These are phyloP conservation scores for Pseudocercospora fuligena DNA, from an alignment of 2,329 filamentous ascomycete species.

Conservation along the genomic window DNA sequence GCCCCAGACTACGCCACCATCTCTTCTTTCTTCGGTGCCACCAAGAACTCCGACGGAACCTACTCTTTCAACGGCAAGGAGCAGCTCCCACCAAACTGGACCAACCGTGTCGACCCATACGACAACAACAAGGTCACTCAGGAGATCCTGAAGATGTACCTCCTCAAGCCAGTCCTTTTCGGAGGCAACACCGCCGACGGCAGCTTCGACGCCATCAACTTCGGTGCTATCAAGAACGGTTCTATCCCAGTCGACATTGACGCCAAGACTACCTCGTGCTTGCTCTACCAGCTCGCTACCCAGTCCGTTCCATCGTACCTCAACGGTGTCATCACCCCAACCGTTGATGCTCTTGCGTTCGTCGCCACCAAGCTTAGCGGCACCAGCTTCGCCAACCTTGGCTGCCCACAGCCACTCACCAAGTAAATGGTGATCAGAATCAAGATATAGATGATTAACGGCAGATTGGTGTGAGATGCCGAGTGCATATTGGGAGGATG, in stretches of 20 bases:
- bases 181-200: slow-evolving; percentile 24
- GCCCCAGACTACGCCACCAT: slow-evolving; percentile 44
- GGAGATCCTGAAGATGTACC: slow-evolving; percentile 50
- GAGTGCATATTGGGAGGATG: background rate
- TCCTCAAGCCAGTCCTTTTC: slow-evolving; percentile 43
- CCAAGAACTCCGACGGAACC: slow-evolving; percentile 44
- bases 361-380: slow-evolving; percentile 37
- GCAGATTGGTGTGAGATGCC: slow-evolving; percentile 47
- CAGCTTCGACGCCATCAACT: slow-evolving; percentile 37
- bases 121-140: slow-evolving; percentile 41
- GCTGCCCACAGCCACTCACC: slow-evolving; percentile 41
- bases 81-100: slow-evolving; percentile 50
- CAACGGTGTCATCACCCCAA: slow-evolving; percentile 46
- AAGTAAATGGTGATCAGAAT: slow-evolving; percentile 1
- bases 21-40: slow-evolving; percentile 48
- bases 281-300: slow-evolving; percentile 52
- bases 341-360: slow-evolving; percentile 43
- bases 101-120: slow-evolving; percentile 42
- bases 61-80: slow-evolving; percentile 48
- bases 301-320: slow-evolving; percentile 44
- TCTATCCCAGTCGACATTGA: slow-evolving; percentile 39
- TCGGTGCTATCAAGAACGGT: slow-evolving; percentile 47
- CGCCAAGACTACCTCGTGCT: slow-evolving; percentile 41
- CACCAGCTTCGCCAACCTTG: slow-evolving; percentile 42
- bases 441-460: slow-evolving; percentile 24